phyloP scores from a whole-genome alignment of 176 grass and related monocot species.

The Luzula sylvatica region DNA sequence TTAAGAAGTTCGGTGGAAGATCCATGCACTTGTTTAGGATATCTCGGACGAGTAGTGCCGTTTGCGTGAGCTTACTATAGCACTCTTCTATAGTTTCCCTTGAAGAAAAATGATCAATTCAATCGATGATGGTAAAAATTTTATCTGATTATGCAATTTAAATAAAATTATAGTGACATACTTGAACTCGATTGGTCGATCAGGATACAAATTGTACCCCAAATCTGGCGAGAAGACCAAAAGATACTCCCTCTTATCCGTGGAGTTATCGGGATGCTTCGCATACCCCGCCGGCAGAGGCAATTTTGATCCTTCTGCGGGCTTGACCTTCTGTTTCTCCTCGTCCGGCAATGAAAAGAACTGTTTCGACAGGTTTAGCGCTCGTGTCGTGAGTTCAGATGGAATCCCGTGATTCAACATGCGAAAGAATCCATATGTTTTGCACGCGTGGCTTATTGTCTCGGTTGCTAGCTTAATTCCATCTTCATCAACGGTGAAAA shows the following conservation, averaged over 20 bases:
- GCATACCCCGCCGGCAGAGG: slow-evolving; percentile 20
- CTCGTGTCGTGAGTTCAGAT: slow-evolving; percentile 11
- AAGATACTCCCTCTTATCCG: slow-evolving; percentile 31
- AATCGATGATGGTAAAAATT: background rate
- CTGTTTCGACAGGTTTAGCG: slow-evolving; percentile 18
- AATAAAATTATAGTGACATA: background rate
- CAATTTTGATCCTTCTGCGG: slow-evolving; percentile 9
- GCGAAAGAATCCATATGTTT: slow-evolving; percentile 22
- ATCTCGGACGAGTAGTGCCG: slow-evolving; percentile 33
- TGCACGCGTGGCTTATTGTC: slow-evolving; percentile 16
- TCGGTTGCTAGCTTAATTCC: background rate
- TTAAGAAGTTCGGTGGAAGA: slow-evolving; percentile 32
- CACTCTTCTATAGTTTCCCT: slow-evolving; percentile 34
- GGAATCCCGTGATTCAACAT: slow-evolving; percentile 25
- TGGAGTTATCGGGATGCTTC: slow-evolving; percentile 4
- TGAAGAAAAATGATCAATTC: background rate
- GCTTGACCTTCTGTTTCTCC: slow-evolving; percentile 16
- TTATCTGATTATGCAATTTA: background rate
- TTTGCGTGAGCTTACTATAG: slow-evolving; percentile 15
- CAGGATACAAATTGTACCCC: slow-evolving; percentile 22
- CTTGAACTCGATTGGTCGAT: slow-evolving; percentile 24
- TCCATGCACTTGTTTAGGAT: slow-evolving; percentile 61
- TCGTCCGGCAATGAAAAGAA: slow-evolving; percentile 20
- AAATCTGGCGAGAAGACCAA: slow-evolving; percentile 14
- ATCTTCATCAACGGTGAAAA: slow-evolving; percentile 10